Percentiles rank a stretch among this genome's conserved stretches.
phyloP scores from a whole-genome alignment of 2,329 filamentous ascomycete genomes.

The Calycina marina region DNA sequence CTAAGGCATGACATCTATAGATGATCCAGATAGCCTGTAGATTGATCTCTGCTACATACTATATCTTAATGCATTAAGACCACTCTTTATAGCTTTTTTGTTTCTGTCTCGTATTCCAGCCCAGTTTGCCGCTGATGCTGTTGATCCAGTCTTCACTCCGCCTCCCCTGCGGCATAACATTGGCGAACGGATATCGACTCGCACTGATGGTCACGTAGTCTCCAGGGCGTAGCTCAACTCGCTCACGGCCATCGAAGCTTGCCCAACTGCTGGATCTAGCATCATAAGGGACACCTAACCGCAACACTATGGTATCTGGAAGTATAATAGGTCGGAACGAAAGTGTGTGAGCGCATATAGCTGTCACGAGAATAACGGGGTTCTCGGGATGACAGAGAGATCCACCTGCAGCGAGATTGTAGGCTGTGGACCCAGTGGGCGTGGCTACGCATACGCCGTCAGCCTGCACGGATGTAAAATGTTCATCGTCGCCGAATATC shows the following conservation, averaged over 20 bases:
- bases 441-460: constrained; percentile 91
- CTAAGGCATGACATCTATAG: too few species aligned
- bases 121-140: constrained; percentile 63
- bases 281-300: constrained; percentile 89
- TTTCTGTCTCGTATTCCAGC: constrained; percentile 69
- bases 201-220: constrained; percentile 80
- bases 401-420: constrained; percentile 90
- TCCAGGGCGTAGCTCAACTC: constrained; percentile 62
- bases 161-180: constrained; percentile 54
- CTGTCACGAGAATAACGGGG: constrained; percentile 85
- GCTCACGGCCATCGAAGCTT: constrained; percentile 91
- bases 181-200: constrained; percentile 66
- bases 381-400: constrained; percentile 93
- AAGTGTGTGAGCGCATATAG: constrained; percentile 88
- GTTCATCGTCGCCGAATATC: constrained; percentile 81
- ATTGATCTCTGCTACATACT: too few species aligned
- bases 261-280: constrained; percentile 84
- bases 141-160: constrained; percentile 71
- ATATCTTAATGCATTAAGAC: too few species aligned
- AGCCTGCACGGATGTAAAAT: constrained; percentile 85
- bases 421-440: constrained; percentile 86
- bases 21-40: too few species aligned
- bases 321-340: constrained; percentile 95
- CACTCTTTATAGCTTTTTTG: constrained; percentile 46
- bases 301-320: constrained; percentile 86